phyloP scores from a whole-genome alignment of 495 filamentous ascomycete genomes.

The Baudoinia panamericana region DNA sequence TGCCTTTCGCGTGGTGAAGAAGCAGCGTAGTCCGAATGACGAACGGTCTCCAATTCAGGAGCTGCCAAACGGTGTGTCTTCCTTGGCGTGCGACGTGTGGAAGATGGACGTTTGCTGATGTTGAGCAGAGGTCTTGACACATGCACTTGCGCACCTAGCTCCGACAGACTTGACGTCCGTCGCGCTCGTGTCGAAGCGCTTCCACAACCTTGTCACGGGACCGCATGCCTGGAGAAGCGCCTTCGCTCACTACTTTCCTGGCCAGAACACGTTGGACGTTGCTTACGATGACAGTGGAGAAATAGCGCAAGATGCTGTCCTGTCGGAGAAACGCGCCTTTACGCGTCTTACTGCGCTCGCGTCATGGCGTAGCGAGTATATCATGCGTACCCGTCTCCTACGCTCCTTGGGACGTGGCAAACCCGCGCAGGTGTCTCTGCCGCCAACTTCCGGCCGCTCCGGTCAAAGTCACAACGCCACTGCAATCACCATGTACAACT shows the following conservation, averaged over 20 bases:
- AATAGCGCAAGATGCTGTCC: conserved; percentile 33
- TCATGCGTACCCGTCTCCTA: conserved; percentile 70
- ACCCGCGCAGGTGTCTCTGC: conserved; percentile 42
- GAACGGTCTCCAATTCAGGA: conserved; percentile 37
- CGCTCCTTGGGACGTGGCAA: conserved; percentile 69
- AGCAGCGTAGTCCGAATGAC: conserved; percentile 36
- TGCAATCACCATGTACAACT: conserved; percentile 64
- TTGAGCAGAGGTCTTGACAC: conserved; percentile 67
- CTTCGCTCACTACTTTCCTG: conserved; percentile 79
- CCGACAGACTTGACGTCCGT: conserved; percentile 64
- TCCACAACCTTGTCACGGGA: conserved; percentile 69
- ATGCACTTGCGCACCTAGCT: conserved; percentile 79
- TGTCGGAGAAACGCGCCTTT: conserved; percentile 60
- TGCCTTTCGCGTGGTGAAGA: conserved; percentile 52
- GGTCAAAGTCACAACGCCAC: conserved; percentile 40
- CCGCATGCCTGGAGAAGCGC: conserved; percentile 85
- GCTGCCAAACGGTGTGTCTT: conserved; percentile 66
- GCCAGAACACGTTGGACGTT: conserved; percentile 36
- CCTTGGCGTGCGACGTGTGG: conserved; percentile 1
- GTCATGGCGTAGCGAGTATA: conserved; percentile 89
- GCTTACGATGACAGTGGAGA: conserved; percentile 27
- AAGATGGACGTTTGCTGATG: conserved; percentile 5
- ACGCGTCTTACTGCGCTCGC: conserved; percentile 63
- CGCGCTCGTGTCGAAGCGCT: conserved; percentile 69
- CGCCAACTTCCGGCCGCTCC: conserved; percentile 37